These are phyloP conservation scores for Teratosphaeria epicoccoides DNA, from an alignment of 2,329 filamentous ascomycete genomes.

Conservation along the genomic window DNA sequence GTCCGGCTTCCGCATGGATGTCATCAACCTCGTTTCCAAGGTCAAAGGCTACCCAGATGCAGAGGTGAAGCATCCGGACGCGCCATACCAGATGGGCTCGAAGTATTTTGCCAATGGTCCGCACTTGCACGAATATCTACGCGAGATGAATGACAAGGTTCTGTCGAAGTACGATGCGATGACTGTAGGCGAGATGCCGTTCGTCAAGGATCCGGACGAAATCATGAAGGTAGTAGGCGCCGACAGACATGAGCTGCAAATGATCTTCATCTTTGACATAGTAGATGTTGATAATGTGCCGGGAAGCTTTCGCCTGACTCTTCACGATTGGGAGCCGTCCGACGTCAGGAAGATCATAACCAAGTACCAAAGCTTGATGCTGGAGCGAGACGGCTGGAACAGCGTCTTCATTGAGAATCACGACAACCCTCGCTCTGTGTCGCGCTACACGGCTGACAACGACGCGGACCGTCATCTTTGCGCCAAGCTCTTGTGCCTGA, in stretches of 20 bases:
- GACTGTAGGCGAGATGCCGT: constrained; percentile 53
- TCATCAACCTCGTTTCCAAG: constrained; percentile 41
- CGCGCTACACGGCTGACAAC: constrained; percentile 38
- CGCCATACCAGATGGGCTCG: constrained; percentile 37
- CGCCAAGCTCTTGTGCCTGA: constrained; percentile 38
- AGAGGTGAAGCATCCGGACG: constrained; percentile 29
- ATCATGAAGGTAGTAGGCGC: constrained; percentile 35
- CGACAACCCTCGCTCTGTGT: constrained; percentile 40
- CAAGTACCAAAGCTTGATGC: constrained; percentile 40
- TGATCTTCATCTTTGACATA: constrained; percentile 41
- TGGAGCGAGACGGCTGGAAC: constrained; percentile 41
- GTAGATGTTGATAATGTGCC: constrained; percentile 30
- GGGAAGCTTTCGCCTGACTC: constrained; percentile 25
- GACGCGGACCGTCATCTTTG: constrained; percentile 36
- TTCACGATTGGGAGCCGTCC: constrained; percentile 29
- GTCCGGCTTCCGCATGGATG: constrained; percentile 39
- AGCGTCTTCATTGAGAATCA: constrained; percentile 45
- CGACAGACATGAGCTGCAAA: constrained; percentile 33
- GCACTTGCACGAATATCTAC: constrained; percentile 47
- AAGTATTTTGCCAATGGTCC: constrained; percentile 48
- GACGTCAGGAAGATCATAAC: constrained; percentile 20
- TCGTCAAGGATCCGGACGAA: constrained; percentile 34
- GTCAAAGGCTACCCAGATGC: constrained; percentile 34
- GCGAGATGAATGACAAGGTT: constrained; percentile 42
- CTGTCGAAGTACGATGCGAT: constrained; percentile 48